Evolutionary conservation across 257 asterid genomes (phyloP).

Genomic region (Paraleonurus japonicus): DNA sequence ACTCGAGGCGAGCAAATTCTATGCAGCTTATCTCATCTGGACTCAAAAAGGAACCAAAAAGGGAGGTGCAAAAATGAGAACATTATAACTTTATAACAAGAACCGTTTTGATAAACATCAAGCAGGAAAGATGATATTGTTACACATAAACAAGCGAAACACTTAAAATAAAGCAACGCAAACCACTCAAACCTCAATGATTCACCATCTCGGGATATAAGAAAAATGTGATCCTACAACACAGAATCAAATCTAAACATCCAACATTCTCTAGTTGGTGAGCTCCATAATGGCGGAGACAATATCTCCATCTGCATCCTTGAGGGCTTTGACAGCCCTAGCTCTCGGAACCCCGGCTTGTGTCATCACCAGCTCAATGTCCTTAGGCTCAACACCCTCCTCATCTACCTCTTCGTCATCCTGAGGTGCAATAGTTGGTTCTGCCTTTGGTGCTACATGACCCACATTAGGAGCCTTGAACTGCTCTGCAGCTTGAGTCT

Average conservation of each 20-base stretch:
- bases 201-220: neutral
- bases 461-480: conserved; percentile 52
- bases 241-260: neutral
- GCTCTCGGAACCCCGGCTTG: conserved; percentile 67
- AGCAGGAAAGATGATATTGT: neutral
- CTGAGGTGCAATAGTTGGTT: conserved; percentile 44
- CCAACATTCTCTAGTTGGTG: conserved; percentile 39
- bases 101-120: conserved; percentile 9
- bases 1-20: no score
- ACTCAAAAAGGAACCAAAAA: neutral
- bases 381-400: conserved; percentile 62
- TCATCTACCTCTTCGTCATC: conserved; percentile 74
- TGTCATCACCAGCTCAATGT: conserved; percentile 66
- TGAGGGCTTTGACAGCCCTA: conserved; percentile 64
- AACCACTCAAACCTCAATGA: conserved; percentile 2
- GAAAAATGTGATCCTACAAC: neutral
- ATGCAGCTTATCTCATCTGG: neutral
- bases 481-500: conserved; percentile 55
- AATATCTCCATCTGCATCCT: conserved; percentile 69
- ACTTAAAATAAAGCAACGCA: neutral
- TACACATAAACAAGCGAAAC: neutral
- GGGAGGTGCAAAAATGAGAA: neutral
- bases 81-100: neutral
- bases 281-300: conserved; percentile 78
- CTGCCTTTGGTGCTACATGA: conserved; percentile 47